Percentiles rank a stretch among this genome's conserved stretches.
Conservation (phyloP, 2,329 filamentous ascomycete genomes). For the Raffaelea albimanens region DNA sequence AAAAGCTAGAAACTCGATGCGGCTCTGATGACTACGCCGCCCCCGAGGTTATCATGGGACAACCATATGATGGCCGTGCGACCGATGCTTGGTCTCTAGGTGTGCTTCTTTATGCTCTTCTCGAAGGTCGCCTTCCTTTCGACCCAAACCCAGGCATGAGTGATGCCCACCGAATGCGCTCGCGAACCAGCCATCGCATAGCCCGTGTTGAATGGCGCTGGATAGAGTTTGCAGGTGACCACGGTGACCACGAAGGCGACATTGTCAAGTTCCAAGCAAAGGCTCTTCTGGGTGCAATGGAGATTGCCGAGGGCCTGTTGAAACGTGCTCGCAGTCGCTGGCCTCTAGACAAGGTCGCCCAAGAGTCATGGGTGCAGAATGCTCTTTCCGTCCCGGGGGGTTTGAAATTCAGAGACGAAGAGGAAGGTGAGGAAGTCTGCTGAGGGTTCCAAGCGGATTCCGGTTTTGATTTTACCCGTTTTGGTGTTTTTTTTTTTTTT, state of each 20-base stretch:
- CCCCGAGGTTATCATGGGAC: constrained; percentile 90
- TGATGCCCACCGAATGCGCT: constrained; percentile 66
- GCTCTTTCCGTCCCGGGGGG: constrained; percentile 62
- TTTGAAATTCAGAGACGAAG: constrained; percentile 49
- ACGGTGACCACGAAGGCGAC: constrained; percentile 74
- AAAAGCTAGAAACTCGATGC: constrained; percentile 86
- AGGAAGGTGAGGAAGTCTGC: constrained; percentile 44
- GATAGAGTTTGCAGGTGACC: constrained; percentile 74
- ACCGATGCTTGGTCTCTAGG: constrained; percentile 95
- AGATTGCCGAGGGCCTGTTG: constrained; percentile 74
- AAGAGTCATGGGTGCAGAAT: constrained; percentile 64
- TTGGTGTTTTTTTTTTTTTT: background rate
- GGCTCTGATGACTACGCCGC: constrained; percentile 96
- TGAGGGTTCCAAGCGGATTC: background rate
- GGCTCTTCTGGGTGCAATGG: constrained; percentile 64
- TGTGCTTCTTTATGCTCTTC: constrained; percentile 83
- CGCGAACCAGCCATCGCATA: constrained; percentile 84
- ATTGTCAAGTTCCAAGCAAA: constrained; percentile 47
- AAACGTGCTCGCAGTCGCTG: constrained; percentile 75
- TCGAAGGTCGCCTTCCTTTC: constrained; percentile 89
- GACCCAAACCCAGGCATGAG: constrained; percentile 77
- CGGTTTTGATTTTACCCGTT: background rate
- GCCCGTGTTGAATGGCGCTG: constrained; percentile 93
- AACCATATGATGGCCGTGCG: constrained; percentile 83
- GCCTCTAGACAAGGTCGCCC: constrained; percentile 62